phyloP scores from a whole-genome alignment of 2,329 filamentous ascomycete genomes.

The Mycosphaerelloides madeirae region DNA sequence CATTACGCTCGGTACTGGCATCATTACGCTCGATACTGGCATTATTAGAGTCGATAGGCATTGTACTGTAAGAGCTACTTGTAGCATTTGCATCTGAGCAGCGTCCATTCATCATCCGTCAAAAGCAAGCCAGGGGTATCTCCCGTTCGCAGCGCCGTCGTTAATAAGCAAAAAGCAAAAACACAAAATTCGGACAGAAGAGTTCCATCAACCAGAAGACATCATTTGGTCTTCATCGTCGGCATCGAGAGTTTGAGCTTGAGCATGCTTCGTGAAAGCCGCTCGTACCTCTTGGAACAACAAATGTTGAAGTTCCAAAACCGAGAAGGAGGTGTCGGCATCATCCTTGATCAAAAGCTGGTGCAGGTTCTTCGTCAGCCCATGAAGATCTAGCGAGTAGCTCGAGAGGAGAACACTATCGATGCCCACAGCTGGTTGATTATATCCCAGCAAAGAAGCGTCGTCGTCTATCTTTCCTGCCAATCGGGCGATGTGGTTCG shows the following conservation, averaged over 20 bases:
- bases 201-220: conserved; percentile 3
- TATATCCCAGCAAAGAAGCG: conserved; percentile 22
- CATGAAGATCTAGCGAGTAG: conserved; percentile 7
- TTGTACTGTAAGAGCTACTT: no score
- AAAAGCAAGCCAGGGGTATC: background rate
- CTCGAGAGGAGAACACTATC: conserved; percentile 6
- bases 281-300: conserved; percentile 12
- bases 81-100: background rate
- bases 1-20: no score
- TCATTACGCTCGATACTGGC: no score
- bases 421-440: conserved; percentile 20
- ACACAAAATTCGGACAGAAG: background rate
- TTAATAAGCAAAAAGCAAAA: conserved; percentile 3
- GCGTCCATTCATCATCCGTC: background rate
- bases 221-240: conserved; percentile 12
- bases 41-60: no score
- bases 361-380: conserved; percentile 13
- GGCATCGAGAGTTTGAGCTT: background rate
- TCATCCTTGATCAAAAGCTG: conserved; percentile 10
- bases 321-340: background rate
- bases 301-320: background rate
- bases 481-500: conserved; percentile 4
- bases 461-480: conserved; percentile 14
- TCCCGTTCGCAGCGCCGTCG: conserved; percentile 4
- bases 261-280: conserved; percentile 6